These are phyloP conservation scores for Pholiota microspora DNA, from an alignment of 768 basidiomycete genomes.

Conservation along the genomic window DNA sequence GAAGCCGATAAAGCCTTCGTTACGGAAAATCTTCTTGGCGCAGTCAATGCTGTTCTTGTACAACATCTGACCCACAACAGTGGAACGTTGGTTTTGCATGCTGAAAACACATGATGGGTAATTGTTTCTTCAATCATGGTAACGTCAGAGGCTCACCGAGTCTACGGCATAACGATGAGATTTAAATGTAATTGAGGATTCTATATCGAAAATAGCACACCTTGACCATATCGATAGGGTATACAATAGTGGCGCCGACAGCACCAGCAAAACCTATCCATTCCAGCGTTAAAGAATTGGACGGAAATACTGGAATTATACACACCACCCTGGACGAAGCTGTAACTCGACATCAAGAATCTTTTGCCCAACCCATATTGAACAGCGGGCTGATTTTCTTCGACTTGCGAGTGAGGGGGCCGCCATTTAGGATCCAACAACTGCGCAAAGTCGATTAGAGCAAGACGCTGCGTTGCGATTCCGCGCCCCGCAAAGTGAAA, in stretches of 20 bases:
- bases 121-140: neutral
- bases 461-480: conserved; percentile 62
- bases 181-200: conserved; percentile 1
- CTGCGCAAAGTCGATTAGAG: conserved; percentile 89
- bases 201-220: conserved; percentile 37
- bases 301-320: neutral
- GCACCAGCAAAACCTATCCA: conserved; percentile 82
- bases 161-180: conserved; percentile 34
- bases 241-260: conserved; percentile 95
- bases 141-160: conserved; percentile 43
- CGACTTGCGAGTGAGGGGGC: conserved; percentile 58
- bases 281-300: conserved; percentile 4
- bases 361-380: conserved; percentile 48
- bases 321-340: conserved; percentile 81
- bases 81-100: conserved; percentile 97
- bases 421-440: conserved; percentile 89
- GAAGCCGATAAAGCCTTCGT: conserved; percentile 94
- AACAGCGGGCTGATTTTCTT: conserved; percentile 28
- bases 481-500: conserved; percentile 97
- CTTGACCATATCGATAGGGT: conserved; percentile 94
- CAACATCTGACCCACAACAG: conserved; percentile 93
- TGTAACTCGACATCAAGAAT: conserved; percentile 74
- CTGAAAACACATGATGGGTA: conserved; percentile 35
- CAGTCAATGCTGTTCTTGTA: conserved; percentile 98
- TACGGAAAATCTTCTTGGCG: conserved; percentile 87